Conservation (phyloP, 805 yeast species). For the Metschnikowia arizonensis region DNA sequence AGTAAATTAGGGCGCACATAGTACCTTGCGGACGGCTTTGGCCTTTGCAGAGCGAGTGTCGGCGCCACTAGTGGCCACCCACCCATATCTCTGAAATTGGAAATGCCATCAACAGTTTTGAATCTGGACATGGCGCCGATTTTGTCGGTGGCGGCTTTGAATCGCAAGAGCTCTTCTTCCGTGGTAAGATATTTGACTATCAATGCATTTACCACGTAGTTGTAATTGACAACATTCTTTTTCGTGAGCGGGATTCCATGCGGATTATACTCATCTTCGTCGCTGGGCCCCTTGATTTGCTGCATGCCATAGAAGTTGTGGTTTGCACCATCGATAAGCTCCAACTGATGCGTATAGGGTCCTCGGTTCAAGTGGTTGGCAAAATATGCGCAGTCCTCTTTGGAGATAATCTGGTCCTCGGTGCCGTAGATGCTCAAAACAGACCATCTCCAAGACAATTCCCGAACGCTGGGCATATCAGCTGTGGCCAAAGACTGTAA, state of each 20-base stretch:
- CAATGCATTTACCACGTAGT: constrained; percentile 45
- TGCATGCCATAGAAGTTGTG: constrained; percentile 69
- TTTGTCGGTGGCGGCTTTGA: constrained; percentile 32
- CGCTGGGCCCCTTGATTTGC: constrained; percentile 32
- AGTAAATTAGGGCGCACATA: constrained; percentile 51
- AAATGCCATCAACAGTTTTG: constrained; percentile 61
- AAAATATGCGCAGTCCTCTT: constrained; percentile 55
- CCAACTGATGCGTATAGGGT: constrained; percentile 45
- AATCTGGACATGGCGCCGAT: constrained; percentile 50
- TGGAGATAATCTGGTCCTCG: constrained; percentile 61
- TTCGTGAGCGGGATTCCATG: constrained; percentile 40
- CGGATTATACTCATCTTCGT: constrained; percentile 34
- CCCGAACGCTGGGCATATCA: constrained; percentile 39
- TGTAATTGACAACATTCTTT: constrained; percentile 53
- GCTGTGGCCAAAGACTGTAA: constrained; percentile 46
- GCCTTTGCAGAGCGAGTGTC: constrained; percentile 5
- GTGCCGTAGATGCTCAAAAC: constrained; percentile 71
- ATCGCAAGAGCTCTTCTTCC: constrained; percentile 50
- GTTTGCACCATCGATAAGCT: constrained; percentile 64
- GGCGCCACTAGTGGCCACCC: constrained; percentile 54
- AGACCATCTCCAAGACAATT: constrained; percentile 44
- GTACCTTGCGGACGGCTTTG: constrained; percentile 12
- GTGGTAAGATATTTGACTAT: constrained; percentile 48
- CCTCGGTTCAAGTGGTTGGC: constrained; percentile 56
- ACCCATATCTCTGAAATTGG: constrained; percentile 76